Conservation (phyloP, 805 yeast genomes). For the Candida ipomoeae region DNA sequence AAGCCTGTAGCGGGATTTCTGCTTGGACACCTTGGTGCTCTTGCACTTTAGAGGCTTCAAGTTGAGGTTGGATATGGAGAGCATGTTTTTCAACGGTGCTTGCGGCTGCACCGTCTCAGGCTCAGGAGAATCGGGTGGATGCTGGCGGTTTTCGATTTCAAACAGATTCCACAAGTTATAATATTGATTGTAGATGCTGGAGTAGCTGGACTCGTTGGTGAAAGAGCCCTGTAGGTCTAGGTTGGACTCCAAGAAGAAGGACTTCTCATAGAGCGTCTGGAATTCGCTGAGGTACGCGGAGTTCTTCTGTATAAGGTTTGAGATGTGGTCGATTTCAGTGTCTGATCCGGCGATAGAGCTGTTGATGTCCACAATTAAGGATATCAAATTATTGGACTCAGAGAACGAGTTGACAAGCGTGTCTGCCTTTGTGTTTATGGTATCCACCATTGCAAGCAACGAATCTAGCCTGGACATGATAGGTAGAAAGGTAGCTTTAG, state of each 20-base stretch:
- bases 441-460: constrained; percentile 29
- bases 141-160: constrained; percentile 7
- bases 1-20: constrained; percentile 39
- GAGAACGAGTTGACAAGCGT: constrained; percentile 19
- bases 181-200: constrained; percentile 28
- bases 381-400: constrained; percentile 23
- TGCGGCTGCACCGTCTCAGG: background rate
- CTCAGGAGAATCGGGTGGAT: background rate
- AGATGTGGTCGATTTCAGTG: constrained; percentile 25
- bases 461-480: constrained; percentile 24
- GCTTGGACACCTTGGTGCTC: constrained; percentile 30
- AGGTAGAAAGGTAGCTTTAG: background rate
- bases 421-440: constrained; percentile 27
- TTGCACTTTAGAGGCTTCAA: constrained; percentile 39
- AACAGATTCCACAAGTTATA: constrained; percentile 20
- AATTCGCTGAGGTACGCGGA: constrained; percentile 22
- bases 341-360: constrained; percentile 25
- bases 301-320: constrained; percentile 23
- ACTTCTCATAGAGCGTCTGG: constrained; percentile 29
- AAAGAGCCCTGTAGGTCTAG: constrained; percentile 27
- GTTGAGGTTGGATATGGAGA: constrained; percentile 34
- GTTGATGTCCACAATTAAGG: constrained; percentile 19
- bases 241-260: constrained; percentile 32
- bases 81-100: constrained; percentile 10
- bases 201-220: constrained; percentile 30